Evolutionary conservation across 768 basidiomycete species (phyloP).

Genomic region (Lentinula lateritia): DNA sequence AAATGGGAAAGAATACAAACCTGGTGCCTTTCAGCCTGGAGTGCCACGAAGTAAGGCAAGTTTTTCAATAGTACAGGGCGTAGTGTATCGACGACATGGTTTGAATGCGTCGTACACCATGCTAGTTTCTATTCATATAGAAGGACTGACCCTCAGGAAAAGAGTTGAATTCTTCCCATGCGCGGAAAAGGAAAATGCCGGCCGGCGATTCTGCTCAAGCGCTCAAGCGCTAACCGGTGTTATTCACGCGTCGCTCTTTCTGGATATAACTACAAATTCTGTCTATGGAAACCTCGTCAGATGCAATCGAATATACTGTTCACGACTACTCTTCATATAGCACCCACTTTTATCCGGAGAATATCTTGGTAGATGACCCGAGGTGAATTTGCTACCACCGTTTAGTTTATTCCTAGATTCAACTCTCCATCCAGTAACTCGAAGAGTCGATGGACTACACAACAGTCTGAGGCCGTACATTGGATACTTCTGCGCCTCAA

Average conservation of each 20-base stretch:
- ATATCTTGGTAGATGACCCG: constrained; percentile 62
- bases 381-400: constrained; percentile 6
- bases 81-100: no score
- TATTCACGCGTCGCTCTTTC: background rate
- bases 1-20: no score
- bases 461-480: constrained; percentile 46
- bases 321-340: constrained; percentile 66
- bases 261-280: background rate
- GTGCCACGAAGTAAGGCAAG: no score
- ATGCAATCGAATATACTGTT: constrained; percentile 36
- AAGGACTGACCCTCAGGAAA: no score
- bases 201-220: no score
- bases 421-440: constrained; percentile 31
- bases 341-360: constrained; percentile 61
- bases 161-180: no score
- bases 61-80: no score
- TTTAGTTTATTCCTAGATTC: background rate
- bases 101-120: no score
- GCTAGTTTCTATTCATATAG: no score
- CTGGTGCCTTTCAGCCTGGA: no score
- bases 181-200: no score
- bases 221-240: no score
- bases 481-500: constrained; percentile 71
- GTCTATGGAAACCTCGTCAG: background rate
- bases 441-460: constrained; percentile 73